Base-by-base conservation (phyloP, 768 basidiomycete genomes). In the Chiua virens region DNA sequence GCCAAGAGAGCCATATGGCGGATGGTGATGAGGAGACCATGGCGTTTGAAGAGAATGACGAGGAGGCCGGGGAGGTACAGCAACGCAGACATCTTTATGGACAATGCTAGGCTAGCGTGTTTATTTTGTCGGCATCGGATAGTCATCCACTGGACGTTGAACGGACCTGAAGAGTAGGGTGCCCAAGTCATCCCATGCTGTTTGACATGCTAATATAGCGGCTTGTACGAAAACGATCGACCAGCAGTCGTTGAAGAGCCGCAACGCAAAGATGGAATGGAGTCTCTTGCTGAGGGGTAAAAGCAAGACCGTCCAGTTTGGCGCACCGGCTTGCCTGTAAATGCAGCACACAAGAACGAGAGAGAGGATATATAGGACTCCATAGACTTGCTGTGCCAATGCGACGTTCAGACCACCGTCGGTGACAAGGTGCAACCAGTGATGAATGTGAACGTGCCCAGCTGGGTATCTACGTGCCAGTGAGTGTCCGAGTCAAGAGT, bases 161-260 rank as follows among this genome's bases (percentile, higher is more conserved):
- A 67, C 81, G 52, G 54, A 90, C 94, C 89, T 88, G 68, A 86
- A 89, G 4, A 96, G 65, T 47, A 87, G 60, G 9, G 80, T 79
- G 8, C 83, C 89, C 5, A 82, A 45, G 40, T 81, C 79, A 65
- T 89, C 86, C 50, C 79, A 69, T 10, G 77, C 77, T 20, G 66
- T 66, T 55, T 84, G 83, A 54, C 85, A 85, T 2, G 85, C 80
- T 8, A 89, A 62, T 20, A 95, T 77, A 3, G 90, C 79, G 0
- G 78, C 75, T 56, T 92, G 80, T 28, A 87, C 74, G 5, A 80
- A 75, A 17, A 89, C 67, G 0, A 85, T 75, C 3, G 87, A 79
- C 92, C 92, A 94, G 63, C 90, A 91, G 66, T 99, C 97, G 64
- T 98, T 98, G 77, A 99, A 99, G 7, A 98, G 73, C 18, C 97